phyloP scores from a whole-genome alignment of 768 basidiomycete genomes.

The Leccinum olivaceopallidum region DNA sequence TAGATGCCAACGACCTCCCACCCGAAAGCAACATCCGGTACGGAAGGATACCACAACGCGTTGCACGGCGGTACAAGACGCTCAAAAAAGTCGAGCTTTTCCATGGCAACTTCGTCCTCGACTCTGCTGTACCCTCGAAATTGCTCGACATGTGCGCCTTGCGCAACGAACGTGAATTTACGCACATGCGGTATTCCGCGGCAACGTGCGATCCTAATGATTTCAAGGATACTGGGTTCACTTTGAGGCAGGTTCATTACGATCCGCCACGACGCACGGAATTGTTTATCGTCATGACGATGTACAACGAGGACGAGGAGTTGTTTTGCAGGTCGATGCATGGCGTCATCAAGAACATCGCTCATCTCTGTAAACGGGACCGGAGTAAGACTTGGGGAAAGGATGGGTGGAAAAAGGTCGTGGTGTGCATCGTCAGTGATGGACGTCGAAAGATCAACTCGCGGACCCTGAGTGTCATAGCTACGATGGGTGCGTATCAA shows the following conservation, averaged over 20 bases:
- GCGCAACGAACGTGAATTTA: constrained; percentile 85
- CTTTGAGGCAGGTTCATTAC: constrained; percentile 87
- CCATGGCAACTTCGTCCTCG: constrained; percentile 92
- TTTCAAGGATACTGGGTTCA: constrained; percentile 80
- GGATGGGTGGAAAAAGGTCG: constrained; percentile 98
- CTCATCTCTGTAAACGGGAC: constrained; percentile 82
- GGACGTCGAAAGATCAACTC: constrained; percentile 85
- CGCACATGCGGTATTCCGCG: constrained; percentile 94
- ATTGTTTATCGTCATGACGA: constrained; percentile 96
- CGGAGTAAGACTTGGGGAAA: constrained; percentile 95
- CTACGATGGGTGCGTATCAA: constrained; percentile 93
- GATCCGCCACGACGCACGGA: constrained; percentile 91
- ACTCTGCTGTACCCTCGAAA: constrained; percentile 89
- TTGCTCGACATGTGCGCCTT: constrained; percentile 80
- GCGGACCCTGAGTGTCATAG: constrained; percentile 81
- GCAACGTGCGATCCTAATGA: constrained; percentile 97
- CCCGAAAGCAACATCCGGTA: constrained; percentile 73
- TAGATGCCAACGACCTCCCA: constrained; percentile 32
- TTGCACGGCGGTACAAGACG: constrained; percentile 89
- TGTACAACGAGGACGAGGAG: constrained; percentile 95
- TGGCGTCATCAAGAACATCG: constrained; percentile 93
- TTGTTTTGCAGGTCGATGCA: constrained; percentile 94
- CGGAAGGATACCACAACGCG: constrained; percentile 87
- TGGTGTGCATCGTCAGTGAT: constrained; percentile 89
- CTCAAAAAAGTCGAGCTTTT: constrained; percentile 92